Evolutionary conservation across 1,284 basidiomycete genomes (phyloP).

Genomic region (Xanthoconium separans): DNA sequence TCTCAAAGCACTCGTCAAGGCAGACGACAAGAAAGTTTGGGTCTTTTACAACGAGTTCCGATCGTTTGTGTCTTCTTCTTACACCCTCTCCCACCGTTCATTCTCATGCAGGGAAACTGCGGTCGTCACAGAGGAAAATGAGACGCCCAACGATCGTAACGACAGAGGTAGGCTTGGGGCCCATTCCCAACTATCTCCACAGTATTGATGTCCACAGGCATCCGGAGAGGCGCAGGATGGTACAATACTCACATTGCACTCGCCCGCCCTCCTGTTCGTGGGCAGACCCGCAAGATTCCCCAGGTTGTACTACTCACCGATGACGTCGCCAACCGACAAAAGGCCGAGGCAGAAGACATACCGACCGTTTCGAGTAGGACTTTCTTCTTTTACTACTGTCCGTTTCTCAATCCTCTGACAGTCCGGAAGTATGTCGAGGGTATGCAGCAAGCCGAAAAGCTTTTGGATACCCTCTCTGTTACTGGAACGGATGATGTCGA

Average conservation of each 20-base stretch:
- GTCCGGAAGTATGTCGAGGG: conserved; percentile 83
- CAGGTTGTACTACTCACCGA: conserved; percentile 83
- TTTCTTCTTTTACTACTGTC: conserved; percentile 2
- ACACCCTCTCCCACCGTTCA: conserved; percentile 2
- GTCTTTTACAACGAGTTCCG: conserved; percentile 92
- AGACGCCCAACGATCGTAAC: conserved; percentile 90
- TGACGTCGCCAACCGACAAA: conserved; percentile 82
- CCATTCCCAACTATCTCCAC: background rate
- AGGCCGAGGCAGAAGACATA: conserved; percentile 73
- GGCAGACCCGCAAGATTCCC: conserved; percentile 48
- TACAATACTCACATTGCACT: conserved; percentile 74
- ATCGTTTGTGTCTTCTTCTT: conserved; percentile 47
- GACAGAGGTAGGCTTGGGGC: conserved; percentile 66
- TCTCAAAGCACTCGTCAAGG: conserved; percentile 76
- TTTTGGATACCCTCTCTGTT: conserved; percentile 81
- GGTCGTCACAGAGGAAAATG: conserved; percentile 67
- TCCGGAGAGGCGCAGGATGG: conserved; percentile 83
- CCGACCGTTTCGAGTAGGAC: conserved; percentile 57
- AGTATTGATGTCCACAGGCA: conserved; percentile 49
- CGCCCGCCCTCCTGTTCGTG: conserved; percentile 52
- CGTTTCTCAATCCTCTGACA: conserved; percentile 22
- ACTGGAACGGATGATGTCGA: conserved; percentile 60
- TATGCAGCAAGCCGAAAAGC: conserved; percentile 56
- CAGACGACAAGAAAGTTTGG: conserved; percentile 81
- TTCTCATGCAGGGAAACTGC: conserved; percentile 65